These are phyloP conservation scores for Paecilomyces formosus DNA, from an alignment of 2,329 filamentous ascomycete species.

Conservation along the genomic window DNA sequence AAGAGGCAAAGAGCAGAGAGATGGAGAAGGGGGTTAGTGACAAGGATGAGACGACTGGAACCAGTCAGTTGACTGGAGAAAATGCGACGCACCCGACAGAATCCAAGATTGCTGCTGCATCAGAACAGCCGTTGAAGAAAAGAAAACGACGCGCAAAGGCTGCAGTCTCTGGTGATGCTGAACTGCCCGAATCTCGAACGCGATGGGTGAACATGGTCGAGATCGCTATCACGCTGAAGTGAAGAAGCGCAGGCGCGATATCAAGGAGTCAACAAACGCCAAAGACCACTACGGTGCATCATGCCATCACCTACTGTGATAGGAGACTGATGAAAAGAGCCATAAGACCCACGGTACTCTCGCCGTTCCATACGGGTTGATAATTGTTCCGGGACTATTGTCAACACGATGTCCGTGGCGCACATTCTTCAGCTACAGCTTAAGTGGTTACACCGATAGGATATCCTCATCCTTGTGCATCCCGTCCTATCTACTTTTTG, in stretches of 20 bases:
- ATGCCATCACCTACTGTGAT: background rate
- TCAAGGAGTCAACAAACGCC: background rate
- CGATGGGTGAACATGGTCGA: slow-evolving; percentile 43
- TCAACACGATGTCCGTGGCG: background rate
- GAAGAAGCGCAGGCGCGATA: background rate
- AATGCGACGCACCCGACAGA: slow-evolving; percentile 1
- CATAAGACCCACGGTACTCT: background rate
- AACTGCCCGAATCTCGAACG: slow-evolving; percentile 37
- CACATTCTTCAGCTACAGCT: background rate
- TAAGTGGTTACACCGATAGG: background rate
- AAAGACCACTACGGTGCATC: background rate
- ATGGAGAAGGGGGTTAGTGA: slow-evolving; percentile 13
- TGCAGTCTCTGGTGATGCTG: slow-evolving; percentile 18
- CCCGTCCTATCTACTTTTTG: background rate
- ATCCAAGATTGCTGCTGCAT: slow-evolving; percentile 5
- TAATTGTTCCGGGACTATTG: background rate
- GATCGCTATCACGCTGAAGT: slow-evolving; percentile 36
- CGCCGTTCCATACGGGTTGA: background rate
- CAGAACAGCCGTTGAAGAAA: slow-evolving; percentile 17
- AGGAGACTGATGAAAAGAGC: background rate
- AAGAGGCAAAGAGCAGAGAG: slow-evolving; percentile 18
- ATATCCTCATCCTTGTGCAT: background rate
- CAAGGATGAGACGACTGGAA: background rate
- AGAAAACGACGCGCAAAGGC: slow-evolving; percentile 17
- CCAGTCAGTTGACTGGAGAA: background rate